A percentile compares a stretch with the other conserved stretches of the same genome.
phyloP scores from a whole-genome alignment of 495 filamentous ascomycete species.

The Viridothelium virens region DNA sequence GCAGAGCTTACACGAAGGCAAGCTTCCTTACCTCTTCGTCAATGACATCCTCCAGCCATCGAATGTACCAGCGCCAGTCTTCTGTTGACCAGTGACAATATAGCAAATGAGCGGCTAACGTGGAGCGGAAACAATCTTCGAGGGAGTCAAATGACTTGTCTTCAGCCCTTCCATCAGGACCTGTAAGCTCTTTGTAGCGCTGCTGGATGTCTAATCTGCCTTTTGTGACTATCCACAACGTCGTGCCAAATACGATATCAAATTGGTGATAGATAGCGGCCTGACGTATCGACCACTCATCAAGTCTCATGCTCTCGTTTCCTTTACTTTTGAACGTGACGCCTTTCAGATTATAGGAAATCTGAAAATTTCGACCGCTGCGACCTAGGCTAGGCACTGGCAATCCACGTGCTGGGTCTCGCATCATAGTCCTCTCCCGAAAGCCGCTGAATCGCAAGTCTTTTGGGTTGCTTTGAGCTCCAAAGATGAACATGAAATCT shows the following conservation, averaged over 20 bases:
- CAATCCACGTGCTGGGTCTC: slow-evolving; percentile 18
- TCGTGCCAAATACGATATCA: slow-evolving; percentile 35
- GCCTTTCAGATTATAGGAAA: slow-evolving; percentile 43
- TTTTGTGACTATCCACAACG: slow-evolving; percentile 27
- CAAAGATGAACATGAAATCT: slow-evolving; percentile 41
- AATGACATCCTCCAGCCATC: slow-evolving; percentile 35
- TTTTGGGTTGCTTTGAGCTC: slow-evolving; percentile 31
- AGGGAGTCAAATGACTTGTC: slow-evolving; percentile 15
- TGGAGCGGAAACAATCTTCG: slow-evolving; percentile 20
- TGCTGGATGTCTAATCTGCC: slow-evolving; percentile 30
- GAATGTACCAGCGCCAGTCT: slow-evolving; percentile 40
- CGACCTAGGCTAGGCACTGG: slow-evolving; percentile 36
- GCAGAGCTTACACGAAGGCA: neutral
- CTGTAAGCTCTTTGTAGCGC: slow-evolving; percentile 33
- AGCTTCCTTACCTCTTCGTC: slow-evolving; percentile 28
- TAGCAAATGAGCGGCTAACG: slow-evolving; percentile 23
- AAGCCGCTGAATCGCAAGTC: slow-evolving; percentile 35
- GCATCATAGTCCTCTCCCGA: slow-evolving; percentile 23
- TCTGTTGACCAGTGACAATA: slow-evolving; percentile 39
- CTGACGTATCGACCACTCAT: slow-evolving; percentile 42
- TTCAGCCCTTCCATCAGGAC: slow-evolving; percentile 27
- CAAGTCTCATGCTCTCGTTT: slow-evolving; percentile 19
- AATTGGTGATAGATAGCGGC: slow-evolving; percentile 40
- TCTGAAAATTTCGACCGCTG: slow-evolving; percentile 36
- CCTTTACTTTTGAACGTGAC: slow-evolving; percentile 25